Percentiles rank a stretch among this genome's conserved stretches.
Evolutionary conservation across 495 filamentous ascomycete genomes (phyloP).

Genomic region (Hypoxylon fuscum): DNA sequence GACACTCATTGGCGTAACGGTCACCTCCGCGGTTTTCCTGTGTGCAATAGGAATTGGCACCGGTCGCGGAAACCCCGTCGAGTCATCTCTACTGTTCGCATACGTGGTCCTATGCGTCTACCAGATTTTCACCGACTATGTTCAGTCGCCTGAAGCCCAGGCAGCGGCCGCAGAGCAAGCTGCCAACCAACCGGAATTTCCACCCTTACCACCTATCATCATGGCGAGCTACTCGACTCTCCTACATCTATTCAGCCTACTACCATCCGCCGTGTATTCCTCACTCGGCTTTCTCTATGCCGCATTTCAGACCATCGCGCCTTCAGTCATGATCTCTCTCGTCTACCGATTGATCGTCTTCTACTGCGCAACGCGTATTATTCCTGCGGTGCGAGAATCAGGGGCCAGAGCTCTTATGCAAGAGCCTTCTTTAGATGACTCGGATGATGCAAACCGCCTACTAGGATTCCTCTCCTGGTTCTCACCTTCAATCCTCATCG

Average conservation of each 20-base stretch:
- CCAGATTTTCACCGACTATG: constrained; percentile 98
- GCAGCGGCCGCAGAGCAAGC: constrained; percentile 60
- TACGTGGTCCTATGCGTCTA: constrained; percentile 98
- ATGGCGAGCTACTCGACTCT: constrained; percentile 98
- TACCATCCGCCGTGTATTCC: constrained; percentile 85
- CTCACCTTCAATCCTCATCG: constrained; percentile 88
- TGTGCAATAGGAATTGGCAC: constrained; percentile 94
- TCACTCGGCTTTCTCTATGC: constrained; percentile 87
- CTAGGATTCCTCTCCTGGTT: constrained; percentile 89
- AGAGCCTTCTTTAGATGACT: constrained; percentile 84
- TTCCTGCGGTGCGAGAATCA: constrained; percentile 87
- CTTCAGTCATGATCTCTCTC: constrained; percentile 92
- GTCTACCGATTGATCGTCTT: constrained; percentile 92
- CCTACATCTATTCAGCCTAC: constrained; percentile 79
- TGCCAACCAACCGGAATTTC: constrained; percentile 77
- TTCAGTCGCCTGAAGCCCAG: constrained; percentile 71
- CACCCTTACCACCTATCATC: constrained; percentile 92
- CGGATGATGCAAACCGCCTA: constrained; percentile 79
- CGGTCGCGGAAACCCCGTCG: constrained; percentile 93
- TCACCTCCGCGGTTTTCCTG: constrained; percentile 90
- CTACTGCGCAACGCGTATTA: constrained; percentile 95
- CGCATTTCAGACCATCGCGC: constrained; percentile 91
- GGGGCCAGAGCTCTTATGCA: constrained; percentile 83
- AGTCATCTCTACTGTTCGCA: constrained; percentile 94
- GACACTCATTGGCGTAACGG: constrained; percentile 86